phyloP scores from a whole-genome alignment of 108 stramenopile species.

The Nannochloropsis gaditana region DNA sequence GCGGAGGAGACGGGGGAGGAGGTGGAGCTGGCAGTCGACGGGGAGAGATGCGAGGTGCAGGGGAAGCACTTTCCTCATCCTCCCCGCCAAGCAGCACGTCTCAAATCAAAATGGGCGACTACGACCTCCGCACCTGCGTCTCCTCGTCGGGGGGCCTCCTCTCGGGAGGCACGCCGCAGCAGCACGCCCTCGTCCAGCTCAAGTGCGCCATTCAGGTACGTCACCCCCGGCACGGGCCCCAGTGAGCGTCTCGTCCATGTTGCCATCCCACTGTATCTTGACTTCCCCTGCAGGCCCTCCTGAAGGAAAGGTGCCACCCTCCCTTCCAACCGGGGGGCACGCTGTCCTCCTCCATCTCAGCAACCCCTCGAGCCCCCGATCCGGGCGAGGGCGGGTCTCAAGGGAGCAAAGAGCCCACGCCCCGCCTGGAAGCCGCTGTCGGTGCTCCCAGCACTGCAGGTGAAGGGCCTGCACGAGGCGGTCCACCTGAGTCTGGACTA shows the following conservation, averaged over 20 bases:
- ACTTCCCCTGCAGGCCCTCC: not conserved
- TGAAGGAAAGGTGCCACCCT: not conserved
- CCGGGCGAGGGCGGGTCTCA: not conserved
- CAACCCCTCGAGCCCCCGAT: not conserved
- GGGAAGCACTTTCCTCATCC: not conserved
- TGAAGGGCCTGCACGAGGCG: not conserved
- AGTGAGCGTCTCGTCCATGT: not conserved
- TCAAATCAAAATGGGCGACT: not conserved
- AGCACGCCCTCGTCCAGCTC: not conserved
- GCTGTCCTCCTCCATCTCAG: not conserved
- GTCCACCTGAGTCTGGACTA: not conserved
- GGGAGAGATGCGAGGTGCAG: not conserved
- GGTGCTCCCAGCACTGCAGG: not conserved
- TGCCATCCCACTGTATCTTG: not conserved
- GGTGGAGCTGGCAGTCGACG: not conserved
- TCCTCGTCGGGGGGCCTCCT: not conserved
- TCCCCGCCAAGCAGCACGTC: not conserved
- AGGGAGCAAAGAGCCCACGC: not conserved
- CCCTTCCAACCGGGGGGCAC: not conserved
- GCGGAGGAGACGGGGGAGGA: not conserved
- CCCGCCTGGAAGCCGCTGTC: not conserved
- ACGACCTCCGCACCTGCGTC: not conserved
- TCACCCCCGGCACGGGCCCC: not conserved
- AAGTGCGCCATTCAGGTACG: not conserved
- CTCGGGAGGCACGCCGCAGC: not conserved